These are phyloP conservation scores for Coemansia sp. DNA, from an alignment of 192 early-diverging fungal species.

Conservation along the genomic window DNA sequence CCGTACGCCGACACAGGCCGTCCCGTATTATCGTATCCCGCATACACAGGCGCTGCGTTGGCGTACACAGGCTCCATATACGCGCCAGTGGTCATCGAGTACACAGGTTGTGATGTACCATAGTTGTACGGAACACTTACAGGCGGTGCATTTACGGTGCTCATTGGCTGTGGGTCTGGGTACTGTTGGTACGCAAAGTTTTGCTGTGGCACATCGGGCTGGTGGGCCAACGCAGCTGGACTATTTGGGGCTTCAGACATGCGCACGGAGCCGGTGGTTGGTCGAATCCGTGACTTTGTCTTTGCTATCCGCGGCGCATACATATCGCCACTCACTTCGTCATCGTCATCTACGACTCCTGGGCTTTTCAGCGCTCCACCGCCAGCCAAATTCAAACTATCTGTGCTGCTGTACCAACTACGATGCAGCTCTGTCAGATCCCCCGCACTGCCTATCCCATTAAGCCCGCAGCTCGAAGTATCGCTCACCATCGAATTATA, in stretches of 20 bases:
- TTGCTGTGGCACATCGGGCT: conserved; percentile 1
- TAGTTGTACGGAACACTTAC: not conserved
- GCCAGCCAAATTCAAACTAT: conserved; percentile 38
- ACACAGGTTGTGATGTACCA: not conserved
- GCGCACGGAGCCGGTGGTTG: conserved; percentile 10
- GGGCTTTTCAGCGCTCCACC: conserved; percentile 30
- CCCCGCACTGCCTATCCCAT: conserved; percentile 21
- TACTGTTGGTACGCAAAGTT: not conserved
- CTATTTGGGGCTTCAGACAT: not conserved
- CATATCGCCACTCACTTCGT: conserved; percentile 13
- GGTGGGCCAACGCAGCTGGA: not conserved
- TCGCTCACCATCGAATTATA: conserved; percentile 16
- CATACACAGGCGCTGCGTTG: not conserved
- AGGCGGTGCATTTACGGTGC: not conserved
- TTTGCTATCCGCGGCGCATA: conserved; percentile 27
- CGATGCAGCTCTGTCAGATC: conserved; percentile 40
- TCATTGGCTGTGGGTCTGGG: not conserved
- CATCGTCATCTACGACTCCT: conserved; percentile 3
- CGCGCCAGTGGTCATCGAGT: not conserved
- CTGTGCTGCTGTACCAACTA: conserved; percentile 54
- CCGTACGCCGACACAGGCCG: conserved; percentile 5
- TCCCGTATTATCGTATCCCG: not conserved
- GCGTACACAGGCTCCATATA: conserved; percentile 3
- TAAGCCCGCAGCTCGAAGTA: conserved; percentile 3
- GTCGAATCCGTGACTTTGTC: conserved; percentile 34